phyloP scores from a whole-genome alignment of 805 yeast genomes.

The Lachancea fermentati region DNA sequence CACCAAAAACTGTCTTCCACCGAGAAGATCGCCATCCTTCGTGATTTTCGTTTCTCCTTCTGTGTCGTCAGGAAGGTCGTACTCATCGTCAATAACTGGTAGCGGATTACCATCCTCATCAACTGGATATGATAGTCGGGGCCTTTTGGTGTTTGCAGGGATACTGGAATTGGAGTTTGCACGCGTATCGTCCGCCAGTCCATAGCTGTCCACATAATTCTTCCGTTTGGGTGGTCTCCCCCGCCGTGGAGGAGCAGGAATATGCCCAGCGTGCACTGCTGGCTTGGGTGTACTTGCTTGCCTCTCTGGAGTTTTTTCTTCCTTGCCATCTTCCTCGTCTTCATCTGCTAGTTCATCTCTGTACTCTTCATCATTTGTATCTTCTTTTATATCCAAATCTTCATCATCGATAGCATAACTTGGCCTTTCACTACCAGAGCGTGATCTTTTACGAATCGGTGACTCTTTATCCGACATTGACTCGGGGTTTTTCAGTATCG shows the following conservation, averaged over 20 bases:
- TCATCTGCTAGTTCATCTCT: conserved; percentile 28
- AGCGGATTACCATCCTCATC: conserved; percentile 69
- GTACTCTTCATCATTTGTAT: conserved; percentile 25
- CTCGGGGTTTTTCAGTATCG: not conserved
- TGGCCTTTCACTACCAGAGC: conserved; percentile 19
- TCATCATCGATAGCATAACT: conserved; percentile 28
- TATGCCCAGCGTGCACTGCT: conserved; percentile 9
- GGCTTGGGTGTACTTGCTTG: conserved; percentile 20
- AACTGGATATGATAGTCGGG: conserved; percentile 40
- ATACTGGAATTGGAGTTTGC: conserved; percentile 20
- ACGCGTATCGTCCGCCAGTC: conserved; percentile 24
- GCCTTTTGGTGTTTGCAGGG: conserved; percentile 28
- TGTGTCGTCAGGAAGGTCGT: conserved; percentile 66
- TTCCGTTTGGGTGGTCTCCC: conserved; percentile 22
- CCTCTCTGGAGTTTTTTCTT: conserved; percentile 16
- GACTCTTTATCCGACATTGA: conserved; percentile 4
- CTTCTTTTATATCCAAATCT: conserved; percentile 30
- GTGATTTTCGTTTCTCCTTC: conserved; percentile 74
- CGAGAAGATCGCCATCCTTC: conserved; percentile 57
- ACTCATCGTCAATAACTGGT: conserved; percentile 68
- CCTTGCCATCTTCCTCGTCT: conserved; percentile 20
- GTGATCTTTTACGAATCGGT: conserved; percentile 15
- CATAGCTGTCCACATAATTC: conserved; percentile 13
- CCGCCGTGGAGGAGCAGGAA: conserved; percentile 23
- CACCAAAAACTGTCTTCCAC: conserved; percentile 69